A percentile compares a stretch with the other conserved stretches of the same genome.
phyloP scores from a whole-genome alignment of 495 filamentous ascomycete species.

The Physcia stellaris region DNA sequence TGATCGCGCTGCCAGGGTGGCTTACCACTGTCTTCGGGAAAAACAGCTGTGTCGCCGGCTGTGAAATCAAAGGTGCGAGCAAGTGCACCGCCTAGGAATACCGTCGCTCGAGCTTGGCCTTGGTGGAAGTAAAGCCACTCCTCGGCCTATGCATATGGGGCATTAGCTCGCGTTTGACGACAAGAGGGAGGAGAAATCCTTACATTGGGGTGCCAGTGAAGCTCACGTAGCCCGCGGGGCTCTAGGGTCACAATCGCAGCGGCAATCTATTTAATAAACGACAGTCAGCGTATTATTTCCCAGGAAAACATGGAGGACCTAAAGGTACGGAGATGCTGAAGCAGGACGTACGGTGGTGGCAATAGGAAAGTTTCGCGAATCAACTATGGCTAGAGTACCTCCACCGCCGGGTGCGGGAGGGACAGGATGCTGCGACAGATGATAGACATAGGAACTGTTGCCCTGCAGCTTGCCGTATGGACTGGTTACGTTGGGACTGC shows the following conservation, averaged over 20 bases:
- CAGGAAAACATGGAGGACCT: no score
- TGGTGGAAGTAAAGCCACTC: slow-evolving; percentile 57
- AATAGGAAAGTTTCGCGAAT: slow-evolving; percentile 47
- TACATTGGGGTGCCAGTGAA: slow-evolving; percentile 57
- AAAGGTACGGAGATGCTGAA: no score
- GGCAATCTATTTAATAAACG: no score
- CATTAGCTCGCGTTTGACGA: slow-evolving; percentile 2
- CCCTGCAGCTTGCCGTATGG: slow-evolving; percentile 34
- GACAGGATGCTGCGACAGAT: slow-evolving; percentile 33
- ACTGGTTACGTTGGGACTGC: slow-evolving; percentile 34
- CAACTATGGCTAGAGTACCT: slow-evolving; percentile 44
- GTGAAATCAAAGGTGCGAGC: slow-evolving; percentile 51
- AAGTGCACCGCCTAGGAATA: slow-evolving; percentile 43
- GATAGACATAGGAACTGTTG: slow-evolving; percentile 44
- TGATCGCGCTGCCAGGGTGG: background rate
- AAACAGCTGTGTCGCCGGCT: slow-evolving; percentile 49
- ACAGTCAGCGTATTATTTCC: no score
- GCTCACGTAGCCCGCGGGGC: slow-evolving; percentile 44
- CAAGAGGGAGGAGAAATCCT: slow-evolving; percentile 7
- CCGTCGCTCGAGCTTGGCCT: slow-evolving; percentile 44
- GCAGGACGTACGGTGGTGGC: no score
- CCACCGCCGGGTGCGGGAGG: slow-evolving; percentile 44
- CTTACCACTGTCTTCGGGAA: slow-evolving; percentile 47
- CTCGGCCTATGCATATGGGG: slow-evolving; percentile 29
- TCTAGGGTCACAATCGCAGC: slow-evolving; percentile 45